phyloP scores from a whole-genome alignment of 2,329 filamentous ascomycete genomes.

The Myriosclerotinia curreyana region DNA sequence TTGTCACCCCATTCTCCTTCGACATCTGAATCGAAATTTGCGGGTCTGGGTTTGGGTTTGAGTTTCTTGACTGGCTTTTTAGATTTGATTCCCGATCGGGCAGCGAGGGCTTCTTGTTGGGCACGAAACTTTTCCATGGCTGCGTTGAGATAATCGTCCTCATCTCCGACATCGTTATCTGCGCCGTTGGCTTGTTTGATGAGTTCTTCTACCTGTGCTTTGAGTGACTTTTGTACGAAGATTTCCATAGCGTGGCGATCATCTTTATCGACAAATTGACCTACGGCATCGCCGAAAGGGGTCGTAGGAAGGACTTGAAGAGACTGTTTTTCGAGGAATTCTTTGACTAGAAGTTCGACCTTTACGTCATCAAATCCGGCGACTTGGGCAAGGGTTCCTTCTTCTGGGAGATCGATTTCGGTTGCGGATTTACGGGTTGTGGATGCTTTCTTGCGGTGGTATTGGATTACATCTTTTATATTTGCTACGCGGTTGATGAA shows the following conservation, averaged over 20 bases:
- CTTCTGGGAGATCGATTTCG: conserved; percentile 58
- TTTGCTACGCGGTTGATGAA: conserved; percentile 92
- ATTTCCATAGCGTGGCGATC: conserved; percentile 89
- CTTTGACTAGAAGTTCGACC: conserved; percentile 82
- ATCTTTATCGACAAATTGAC: conserved; percentile 90
- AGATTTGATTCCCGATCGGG: conserved; percentile 55
- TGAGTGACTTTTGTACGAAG: conserved; percentile 70
- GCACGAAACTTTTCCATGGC: conserved; percentile 73
- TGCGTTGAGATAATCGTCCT: conserved; percentile 66
- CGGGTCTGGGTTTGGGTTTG: conserved; percentile 71
- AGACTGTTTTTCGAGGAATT: conserved; percentile 76
- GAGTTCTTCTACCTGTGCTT: conserved; percentile 67
- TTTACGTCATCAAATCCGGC: conserved; percentile 68
- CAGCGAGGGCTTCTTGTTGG: conserved; percentile 67
- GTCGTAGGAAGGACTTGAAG: conserved; percentile 91
- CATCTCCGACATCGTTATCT: conserved; percentile 62
- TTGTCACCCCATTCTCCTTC: conserved; percentile 81
- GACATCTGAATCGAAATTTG: conserved; percentile 83
- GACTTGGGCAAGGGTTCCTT: conserved; percentile 58
- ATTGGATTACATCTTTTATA: conserved; percentile 88
- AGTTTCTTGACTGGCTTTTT: conserved; percentile 44
- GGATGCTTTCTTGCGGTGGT: conserved; percentile 80
- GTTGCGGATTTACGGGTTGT: conserved; percentile 46
- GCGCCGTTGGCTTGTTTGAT: conserved; percentile 43
- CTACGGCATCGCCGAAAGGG: conserved; percentile 87